Evolutionary conservation across 2,329 filamentous ascomycete genomes (phyloP).

Genomic region (Alternaria panax): DNA sequence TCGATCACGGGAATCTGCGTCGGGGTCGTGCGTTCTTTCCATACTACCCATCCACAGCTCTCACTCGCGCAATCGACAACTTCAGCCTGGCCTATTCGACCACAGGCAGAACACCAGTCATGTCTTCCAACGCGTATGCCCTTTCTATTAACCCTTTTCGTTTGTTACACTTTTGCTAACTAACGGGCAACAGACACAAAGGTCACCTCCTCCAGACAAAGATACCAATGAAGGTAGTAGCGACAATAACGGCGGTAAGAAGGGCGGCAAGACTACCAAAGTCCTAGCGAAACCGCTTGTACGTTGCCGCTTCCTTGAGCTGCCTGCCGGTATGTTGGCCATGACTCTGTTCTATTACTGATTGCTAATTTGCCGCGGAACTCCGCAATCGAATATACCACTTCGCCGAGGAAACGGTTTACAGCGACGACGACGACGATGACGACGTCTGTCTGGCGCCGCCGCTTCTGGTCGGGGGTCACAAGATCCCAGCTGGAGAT

Average conservation of each 20-base stretch:
- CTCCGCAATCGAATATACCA: slow-evolving; percentile 1
- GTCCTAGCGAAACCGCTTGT: no score
- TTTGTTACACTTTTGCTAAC: neutral
- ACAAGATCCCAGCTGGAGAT: neutral
- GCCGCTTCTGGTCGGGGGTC: no score
- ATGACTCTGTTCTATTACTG: no score
- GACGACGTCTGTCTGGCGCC: neutral
- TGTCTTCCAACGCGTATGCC: neutral
- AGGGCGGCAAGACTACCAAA: accelerated
- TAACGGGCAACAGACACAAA: neutral
- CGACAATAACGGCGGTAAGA: no score
- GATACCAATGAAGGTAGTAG: no score
- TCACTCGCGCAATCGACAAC: neutral
- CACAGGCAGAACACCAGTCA: neutral
- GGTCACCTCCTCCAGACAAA: neutral
- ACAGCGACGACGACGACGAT: no score
- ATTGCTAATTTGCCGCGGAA: neutral
- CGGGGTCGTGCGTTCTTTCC: neutral
- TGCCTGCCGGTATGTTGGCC: no score
- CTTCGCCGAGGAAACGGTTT: neutral
- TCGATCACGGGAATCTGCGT: neutral
- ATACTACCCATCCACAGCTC: neutral
- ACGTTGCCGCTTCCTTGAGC: no score
- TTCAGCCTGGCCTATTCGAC: no score
- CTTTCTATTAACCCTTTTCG: neutral